Percentiles rank a stretch among this genome's conserved stretches.
Conservation (phyloP, 768 basidiomycete species). For the Lanmaoa pseudosensibilis region DNA sequence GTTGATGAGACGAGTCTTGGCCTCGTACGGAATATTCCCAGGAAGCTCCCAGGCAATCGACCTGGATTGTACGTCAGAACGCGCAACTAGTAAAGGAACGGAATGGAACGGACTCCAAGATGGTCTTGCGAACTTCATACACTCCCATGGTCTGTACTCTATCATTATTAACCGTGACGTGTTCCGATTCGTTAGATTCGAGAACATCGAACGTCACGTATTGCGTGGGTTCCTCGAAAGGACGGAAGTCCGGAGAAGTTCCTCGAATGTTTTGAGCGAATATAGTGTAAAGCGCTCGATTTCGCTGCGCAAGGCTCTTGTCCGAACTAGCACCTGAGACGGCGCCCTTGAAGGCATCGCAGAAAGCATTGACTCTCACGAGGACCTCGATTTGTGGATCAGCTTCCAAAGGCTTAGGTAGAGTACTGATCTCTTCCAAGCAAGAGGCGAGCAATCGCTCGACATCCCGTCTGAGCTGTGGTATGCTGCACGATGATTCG, state of each 20-base stretch:
- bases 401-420: constrained; percentile 40
- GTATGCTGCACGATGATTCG: constrained; percentile 40
- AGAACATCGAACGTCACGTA: constrained; percentile 11
- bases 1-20: constrained; percentile 39
- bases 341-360: constrained; percentile 34
- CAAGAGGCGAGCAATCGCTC: constrained; percentile 40
- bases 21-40: constrained; percentile 40
- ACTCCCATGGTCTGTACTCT: constrained; percentile 28
- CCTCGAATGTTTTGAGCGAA: constrained; percentile 38
- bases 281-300: constrained; percentile 31
- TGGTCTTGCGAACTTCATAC: constrained; percentile 35
- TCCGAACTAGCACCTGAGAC: constrained; percentile 36
- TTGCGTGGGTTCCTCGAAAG: constrained; percentile 19
- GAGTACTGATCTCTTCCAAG: constrained; percentile 31
- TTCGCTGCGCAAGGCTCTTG: constrained; percentile 39
- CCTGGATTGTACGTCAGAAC: constrained; percentile 23
- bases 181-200: constrained; percentile 13
- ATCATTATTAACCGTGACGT: not conserved
- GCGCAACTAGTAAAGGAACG: not conserved
- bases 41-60: constrained; percentile 46
- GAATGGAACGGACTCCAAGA: constrained; percentile 33
- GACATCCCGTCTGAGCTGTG: constrained; percentile 42
- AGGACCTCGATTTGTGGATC: constrained; percentile 50
- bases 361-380: constrained; percentile 45
- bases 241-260: constrained; percentile 45